Base-by-base conservation (phyloP, 305 asterid species). In the Fraxinus sp. region DNA sequence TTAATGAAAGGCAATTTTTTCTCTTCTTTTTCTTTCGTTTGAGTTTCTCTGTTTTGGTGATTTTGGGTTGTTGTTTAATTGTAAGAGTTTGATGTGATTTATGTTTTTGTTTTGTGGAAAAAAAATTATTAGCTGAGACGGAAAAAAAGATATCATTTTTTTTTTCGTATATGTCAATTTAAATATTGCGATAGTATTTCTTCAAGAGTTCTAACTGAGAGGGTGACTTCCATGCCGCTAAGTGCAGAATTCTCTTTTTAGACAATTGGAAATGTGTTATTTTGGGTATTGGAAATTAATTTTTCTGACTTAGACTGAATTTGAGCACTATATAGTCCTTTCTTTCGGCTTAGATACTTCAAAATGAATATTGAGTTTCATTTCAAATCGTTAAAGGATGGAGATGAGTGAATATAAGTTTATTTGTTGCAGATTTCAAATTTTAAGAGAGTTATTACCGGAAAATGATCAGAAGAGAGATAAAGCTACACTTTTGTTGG, bases 391-490 rank as follows among this genome's bases (percentile, higher is more conserved):
- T 37, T 18, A 3, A 36, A 37, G 22, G 36, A 55, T 86, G 78
- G 72, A 73, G 85, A 70, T 55, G 30, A 55, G 81, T 82, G 75
- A 80, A 41, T 78, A 18, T 80, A 35, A 62, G 20, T 80, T 68
- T 72, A 26, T 76, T 13, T 73, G 36, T 78, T 84, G 85, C 93
- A 95, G 98, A 84, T 93, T 93, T 89, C 95, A 92, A 83, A 85
- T 89, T 80, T 86, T 95, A 83, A 93, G 93, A 86, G 91, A 93
- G 77, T 80, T 95, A 55, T 87, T 95, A 76, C 97, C 98, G 4
- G 94, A 92, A 87, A 93, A 82, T 89, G 98, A 95, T 86, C 95
- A 90, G 84, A 92, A 92, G 90, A 85, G 95, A 80, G 97, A 93
- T 78, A 92, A 92, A 84, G 98, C 97, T 84, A 91, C 97, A 64